These are phyloP conservation scores for Neonectria punicea DNA, from an alignment of 2,329 filamentous ascomycete species.

Conservation along the genomic window DNA sequence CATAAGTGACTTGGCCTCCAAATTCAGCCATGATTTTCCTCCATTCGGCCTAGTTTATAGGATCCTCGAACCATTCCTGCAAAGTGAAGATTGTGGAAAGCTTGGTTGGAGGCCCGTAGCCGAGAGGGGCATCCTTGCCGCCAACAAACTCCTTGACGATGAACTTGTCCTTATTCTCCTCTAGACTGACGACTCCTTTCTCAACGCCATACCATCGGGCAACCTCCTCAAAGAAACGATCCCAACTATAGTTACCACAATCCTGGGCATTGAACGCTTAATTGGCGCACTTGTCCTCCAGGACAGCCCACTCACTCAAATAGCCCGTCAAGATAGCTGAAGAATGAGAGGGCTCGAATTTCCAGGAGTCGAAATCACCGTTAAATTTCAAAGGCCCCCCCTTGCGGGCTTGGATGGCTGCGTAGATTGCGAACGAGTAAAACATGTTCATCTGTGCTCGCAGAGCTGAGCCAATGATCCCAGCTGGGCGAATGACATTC, in stretches of 20 bases:
- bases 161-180: background rate
- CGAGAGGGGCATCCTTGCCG: background rate
- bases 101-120: background rate
- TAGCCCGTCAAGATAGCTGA: conserved; percentile 4
- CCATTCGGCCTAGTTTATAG: background rate
- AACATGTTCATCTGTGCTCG: background rate
- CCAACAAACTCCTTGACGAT: background rate
- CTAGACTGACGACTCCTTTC: background rate
- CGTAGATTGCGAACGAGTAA: conserved; percentile 1
- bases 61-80: background rate
- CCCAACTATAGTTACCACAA: background rate
- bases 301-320: conserved; percentile 16
- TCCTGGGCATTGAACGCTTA: conserved; percentile 15
- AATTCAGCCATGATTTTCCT: background rate
- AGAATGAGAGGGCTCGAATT: conserved; percentile 1
- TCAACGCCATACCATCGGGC: background rate
- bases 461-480: background rate
- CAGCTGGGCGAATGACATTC: conserved; percentile 9
- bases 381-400: conserved; percentile 3
- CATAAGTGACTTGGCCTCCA: too few relatives aligned
- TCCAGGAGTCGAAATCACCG: background rate
- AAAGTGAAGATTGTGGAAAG: background rate
- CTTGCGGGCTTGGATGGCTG: conserved; percentile 5
- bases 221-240: conserved; percentile 3
- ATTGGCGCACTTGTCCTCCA: conserved; percentile 4